Percentiles rank a stretch among this genome's conserved stretches.
These are phyloP conservation scores for Phytophthora europaea DNA, from an alignment of 352 stramenopile genomes.

Conservation along the genomic window DNA sequence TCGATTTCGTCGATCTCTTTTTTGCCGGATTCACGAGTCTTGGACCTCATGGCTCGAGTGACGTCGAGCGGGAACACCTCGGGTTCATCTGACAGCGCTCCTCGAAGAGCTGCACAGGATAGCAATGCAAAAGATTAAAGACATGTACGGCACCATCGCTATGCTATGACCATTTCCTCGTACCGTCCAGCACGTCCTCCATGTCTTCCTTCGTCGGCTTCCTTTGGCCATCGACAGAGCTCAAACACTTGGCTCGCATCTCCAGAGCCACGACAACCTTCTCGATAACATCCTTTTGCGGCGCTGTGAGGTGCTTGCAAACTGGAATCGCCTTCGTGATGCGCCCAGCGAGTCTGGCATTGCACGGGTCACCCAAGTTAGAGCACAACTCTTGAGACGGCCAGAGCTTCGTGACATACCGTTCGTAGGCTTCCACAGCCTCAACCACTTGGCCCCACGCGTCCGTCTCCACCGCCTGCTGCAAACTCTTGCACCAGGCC, in stretches of 20 bases:
- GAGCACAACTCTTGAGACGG: neutral
- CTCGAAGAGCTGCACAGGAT: conserved; percentile 42
- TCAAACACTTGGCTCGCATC: conserved; percentile 64
- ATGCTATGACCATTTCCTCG: neutral
- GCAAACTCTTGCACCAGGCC: conserved; percentile 65
- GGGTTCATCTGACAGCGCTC: conserved; percentile 46
- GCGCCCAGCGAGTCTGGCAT: conserved; percentile 46
- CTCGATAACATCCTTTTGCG: conserved; percentile 54
- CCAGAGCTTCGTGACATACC: conserved; percentile 39
- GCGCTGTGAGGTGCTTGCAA: conserved; percentile 52
- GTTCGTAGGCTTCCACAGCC: conserved; percentile 79
- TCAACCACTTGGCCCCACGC: conserved; percentile 79
- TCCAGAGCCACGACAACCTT: conserved; percentile 60
- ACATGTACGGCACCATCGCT: neutral
- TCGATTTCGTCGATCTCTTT: conserved; percentile 40
- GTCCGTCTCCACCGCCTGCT: conserved; percentile 71
- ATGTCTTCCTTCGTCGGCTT: conserved; percentile 78
- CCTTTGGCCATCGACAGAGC: conserved; percentile 63
- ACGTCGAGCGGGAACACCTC: conserved; percentile 53
- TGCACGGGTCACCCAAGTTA: neutral
- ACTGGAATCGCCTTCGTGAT: conserved; percentile 48
- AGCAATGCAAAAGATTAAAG: neutral
- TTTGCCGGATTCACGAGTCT: conserved; percentile 35
- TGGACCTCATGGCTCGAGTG: conserved; percentile 24
- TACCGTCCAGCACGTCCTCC: conserved; percentile 67